These are phyloP conservation scores for Allium cepa DNA, from an alignment of 106 monocot species.

Conservation along the genomic window DNA sequence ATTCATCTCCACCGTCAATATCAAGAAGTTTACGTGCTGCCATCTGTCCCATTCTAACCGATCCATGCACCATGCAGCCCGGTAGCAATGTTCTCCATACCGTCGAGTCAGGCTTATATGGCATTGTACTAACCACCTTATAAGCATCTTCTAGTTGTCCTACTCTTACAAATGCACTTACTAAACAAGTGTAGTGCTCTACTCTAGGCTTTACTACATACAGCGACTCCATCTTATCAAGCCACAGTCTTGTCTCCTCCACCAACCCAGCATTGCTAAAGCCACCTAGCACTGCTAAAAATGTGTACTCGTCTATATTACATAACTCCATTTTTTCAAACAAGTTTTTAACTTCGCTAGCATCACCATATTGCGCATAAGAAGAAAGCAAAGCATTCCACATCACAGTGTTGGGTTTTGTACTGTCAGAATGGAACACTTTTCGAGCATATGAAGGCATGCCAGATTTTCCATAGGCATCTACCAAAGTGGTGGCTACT, in stretches of 20 bases:
- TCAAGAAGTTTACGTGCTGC: constrained; percentile 30
- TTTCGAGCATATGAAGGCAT: constrained; percentile 18
- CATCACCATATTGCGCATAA: constrained; percentile 55
- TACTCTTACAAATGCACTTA: constrained; percentile 40
- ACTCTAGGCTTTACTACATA: constrained; percentile 29
- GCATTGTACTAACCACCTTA: constrained; percentile 30
- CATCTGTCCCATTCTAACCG: constrained; percentile 11
- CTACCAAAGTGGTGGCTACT: constrained; percentile 41
- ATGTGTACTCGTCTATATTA: constrained; percentile 18
- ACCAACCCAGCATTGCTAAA: constrained; percentile 45
- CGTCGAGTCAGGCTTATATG: constrained; percentile 44
- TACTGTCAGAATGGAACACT: constrained; percentile 7
- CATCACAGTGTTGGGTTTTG: constrained; percentile 13
- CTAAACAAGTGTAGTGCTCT: constrained; percentile 59
- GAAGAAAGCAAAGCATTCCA: constrained; percentile 43
- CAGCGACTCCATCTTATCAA: constrained; percentile 21
- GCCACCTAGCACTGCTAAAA: constrained; percentile 40
- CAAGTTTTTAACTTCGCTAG: neutral
- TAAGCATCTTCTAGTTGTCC: constrained; percentile 45
- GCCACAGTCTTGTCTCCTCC: constrained; percentile 23
- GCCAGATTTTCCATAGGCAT: constrained; percentile 45
- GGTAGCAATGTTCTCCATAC: constrained; percentile 62
- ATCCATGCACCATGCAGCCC: constrained; percentile 26
- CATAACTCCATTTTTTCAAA: constrained; percentile 31
- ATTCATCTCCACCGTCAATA: constrained; percentile 42